These are phyloP conservation scores for Sutorius australiensis DNA, from an alignment of 768 basidiomycete species.

Conservation along the genomic window DNA sequence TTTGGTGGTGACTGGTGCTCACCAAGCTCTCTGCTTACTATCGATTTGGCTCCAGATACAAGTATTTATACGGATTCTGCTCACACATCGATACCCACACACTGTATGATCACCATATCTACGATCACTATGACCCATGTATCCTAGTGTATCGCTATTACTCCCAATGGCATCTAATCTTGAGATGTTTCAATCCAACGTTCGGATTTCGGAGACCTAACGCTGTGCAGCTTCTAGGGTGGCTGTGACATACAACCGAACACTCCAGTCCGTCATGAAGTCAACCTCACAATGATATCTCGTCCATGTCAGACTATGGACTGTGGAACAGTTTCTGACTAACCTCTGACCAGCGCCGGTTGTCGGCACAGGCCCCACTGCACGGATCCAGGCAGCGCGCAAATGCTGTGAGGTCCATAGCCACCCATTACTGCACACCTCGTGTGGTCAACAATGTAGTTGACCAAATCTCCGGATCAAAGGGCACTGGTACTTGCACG, in stretches of 20 bases:
- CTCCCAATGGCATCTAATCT: not conserved
- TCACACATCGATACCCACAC: slow-evolving; percentile 13
- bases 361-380: not conserved
- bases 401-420: not conserved
- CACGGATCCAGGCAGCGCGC: not conserved
- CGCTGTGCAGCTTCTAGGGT: too few species aligned
- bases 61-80: not conserved
- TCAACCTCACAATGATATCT: too few species aligned
- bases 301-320: not conserved
- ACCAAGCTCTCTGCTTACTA: not conserved
- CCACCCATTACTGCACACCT: slow-evolving; percentile 7
- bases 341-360: not conserved
- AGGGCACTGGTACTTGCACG: slow-evolving; percentile 11
- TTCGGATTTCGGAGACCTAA: too few species aligned
- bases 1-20: too few species aligned
- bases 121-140: slow-evolving; percentile 7
- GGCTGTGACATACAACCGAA: not conserved
- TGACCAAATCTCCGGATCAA: slow-evolving; percentile 16
- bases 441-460: slow-evolving; percentile 16
- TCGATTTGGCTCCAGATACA: not conserved
- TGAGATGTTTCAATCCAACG: not conserved
- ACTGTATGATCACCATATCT: slow-evolving; percentile 16
- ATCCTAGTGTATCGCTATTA: slow-evolving; percentile 8
- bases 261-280: not conserved
- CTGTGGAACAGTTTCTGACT: not conserved